Percentiles rank a stretch among this genome's conserved stretches.
phyloP scores from a whole-genome alignment of 1,139 yeast genomes.

The Yamadazyma epiphylla region DNA sequence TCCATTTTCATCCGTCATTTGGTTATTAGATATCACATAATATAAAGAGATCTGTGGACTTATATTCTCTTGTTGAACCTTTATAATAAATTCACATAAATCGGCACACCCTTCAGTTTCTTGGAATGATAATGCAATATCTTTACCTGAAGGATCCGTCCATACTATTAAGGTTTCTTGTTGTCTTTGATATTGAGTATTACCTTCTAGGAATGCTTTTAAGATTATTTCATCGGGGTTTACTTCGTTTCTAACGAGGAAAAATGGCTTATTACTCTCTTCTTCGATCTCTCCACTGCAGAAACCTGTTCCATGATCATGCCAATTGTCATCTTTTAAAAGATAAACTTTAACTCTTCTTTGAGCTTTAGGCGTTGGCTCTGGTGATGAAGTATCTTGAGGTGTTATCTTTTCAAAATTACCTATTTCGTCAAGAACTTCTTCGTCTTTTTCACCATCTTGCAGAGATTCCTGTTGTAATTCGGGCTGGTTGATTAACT shows the following conservation, averaged over 20 bases:
- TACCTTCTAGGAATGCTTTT: constrained; percentile 64
- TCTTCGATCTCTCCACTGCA: constrained; percentile 66
- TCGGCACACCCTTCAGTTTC: constrained; percentile 88
- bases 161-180: constrained; percentile 94
- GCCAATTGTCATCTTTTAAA: constrained; percentile 80
- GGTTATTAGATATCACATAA: constrained; percentile 55
- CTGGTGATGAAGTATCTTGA: no score
- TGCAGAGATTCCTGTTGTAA: no score
- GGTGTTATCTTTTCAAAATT: no score
- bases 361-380: no score
- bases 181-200: constrained; percentile 84
- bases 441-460: no score
- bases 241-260: constrained; percentile 71
- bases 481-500: no score
- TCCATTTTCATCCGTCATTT: constrained; percentile 19
- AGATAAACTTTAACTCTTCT: constrained; percentile 88
- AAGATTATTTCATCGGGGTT: constrained; percentile 58
- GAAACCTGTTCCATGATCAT: constrained; percentile 90
- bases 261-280: constrained; percentile 46
- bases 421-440: no score
- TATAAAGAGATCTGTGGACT: constrained; percentile 72
- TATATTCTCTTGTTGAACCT: constrained; percentile 54
- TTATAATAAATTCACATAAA: constrained; percentile 74
- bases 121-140: constrained; percentile 88
- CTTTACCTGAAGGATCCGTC: constrained; percentile 78